Evolutionary conservation across 768 basidiomycete species (phyloP).

Genomic region (Phylloporus sp.): DNA sequence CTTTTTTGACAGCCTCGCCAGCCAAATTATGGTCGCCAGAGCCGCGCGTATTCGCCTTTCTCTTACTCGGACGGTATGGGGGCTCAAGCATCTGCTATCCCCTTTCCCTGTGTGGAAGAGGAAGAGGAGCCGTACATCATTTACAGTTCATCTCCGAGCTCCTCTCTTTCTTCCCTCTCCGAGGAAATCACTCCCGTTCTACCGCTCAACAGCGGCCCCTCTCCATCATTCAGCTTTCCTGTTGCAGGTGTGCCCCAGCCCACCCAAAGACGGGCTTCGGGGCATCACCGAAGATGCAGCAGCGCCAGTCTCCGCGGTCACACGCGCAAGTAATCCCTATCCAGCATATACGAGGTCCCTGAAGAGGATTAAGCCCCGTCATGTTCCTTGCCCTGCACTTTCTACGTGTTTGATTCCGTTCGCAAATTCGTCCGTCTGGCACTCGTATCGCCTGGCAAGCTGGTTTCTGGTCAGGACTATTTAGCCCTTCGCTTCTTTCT

Average conservation of each 20-base stretch:
- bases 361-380: constrained; percentile 26
- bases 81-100: constrained; percentile 17
- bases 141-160: constrained; percentile 32
- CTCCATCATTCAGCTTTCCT: constrained; percentile 9
- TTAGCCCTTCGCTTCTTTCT: constrained; percentile 8
- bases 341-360: constrained; percentile 32
- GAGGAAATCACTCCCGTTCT: constrained; percentile 28
- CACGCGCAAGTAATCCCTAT: constrained; percentile 28
- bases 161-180: constrained; percentile 31
- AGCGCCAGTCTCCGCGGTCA: constrained; percentile 32
- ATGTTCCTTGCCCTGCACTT: background rate
- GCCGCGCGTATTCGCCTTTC: constrained; percentile 7
- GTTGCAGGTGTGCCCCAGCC: constrained; percentile 8
- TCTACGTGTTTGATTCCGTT: background rate
- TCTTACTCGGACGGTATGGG: constrained; percentile 5
- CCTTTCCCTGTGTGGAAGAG: constrained; percentile 27
- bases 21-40: constrained; percentile 19
- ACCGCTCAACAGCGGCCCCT: constrained; percentile 14
- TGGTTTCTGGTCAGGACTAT: constrained; percentile 15
- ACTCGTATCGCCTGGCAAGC: constrained; percentile 17
- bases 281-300: constrained; percentile 29
- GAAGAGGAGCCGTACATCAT: constrained; percentile 33
- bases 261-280: constrained; percentile 13
- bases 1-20: constrained; percentile 2
- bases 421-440: background rate